Evolutionary conservation across 306 rosid species (phyloP), one percentile per base, ranked within the genome.

Genomic region (Vigna nakashimae): DNA sequence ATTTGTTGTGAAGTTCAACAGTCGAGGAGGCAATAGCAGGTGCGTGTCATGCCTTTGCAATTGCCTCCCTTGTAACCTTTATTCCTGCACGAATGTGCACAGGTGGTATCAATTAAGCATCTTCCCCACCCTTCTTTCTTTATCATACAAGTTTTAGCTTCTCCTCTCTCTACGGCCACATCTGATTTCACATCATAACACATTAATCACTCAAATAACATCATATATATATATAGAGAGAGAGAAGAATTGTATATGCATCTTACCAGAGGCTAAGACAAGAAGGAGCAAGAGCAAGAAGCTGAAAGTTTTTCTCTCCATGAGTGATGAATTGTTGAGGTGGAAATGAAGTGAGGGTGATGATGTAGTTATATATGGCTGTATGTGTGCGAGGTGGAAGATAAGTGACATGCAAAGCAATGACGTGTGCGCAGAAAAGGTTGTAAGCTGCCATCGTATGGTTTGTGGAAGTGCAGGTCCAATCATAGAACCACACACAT

Each of bases 51-150:
- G 1, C 96, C 90, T 0, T 55, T 67, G 77, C 96, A 91, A 0
- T 77, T 13, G 20, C 96, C 96, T 3, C 89, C 91, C 0, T 69
- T 3, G 84, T 86, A 91, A 22, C 91, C 91, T 22, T 84, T 88
- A 1, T 7, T 56, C 15, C 20, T 60, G 82, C 91, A 91, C 1
- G 81, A 87, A 0, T 50, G 30, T 0, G 70, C 90, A 58, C 91
- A 91, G 85, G 84, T 87, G 46, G 43, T 68, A 69, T 86, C 80
- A 1, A 77, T 52, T 1, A 64, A 0, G 67, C 96, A 91, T 60
- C n/a, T 0, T 0, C 90, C 90, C 4, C 56, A 85, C 12, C 62
- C 13, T 24, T 87, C 89, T 71, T 91, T 90, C 74, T 64, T 30
- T 11, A 89, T 73, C 24, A 79, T 58, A 32, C 95, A 88, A 16